Conservation (phyloP, 371 early-diverging fungal species). For the Circinella minor region DNA sequence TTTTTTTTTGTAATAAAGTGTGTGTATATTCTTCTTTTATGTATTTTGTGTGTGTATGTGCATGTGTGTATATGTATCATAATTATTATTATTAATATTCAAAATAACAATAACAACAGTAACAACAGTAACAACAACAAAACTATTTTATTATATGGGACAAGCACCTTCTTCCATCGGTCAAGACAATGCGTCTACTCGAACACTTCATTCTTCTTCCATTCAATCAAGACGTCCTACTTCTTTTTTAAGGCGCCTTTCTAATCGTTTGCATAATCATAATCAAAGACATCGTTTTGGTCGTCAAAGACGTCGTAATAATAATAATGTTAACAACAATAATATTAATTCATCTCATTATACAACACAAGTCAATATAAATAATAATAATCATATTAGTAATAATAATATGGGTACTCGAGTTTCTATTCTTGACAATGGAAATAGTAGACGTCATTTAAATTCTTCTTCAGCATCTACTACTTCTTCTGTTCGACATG, state of each 20-base stretch:
- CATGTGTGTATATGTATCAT: too few species aligned
- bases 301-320: conserved; percentile 15
- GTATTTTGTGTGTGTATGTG: too few species aligned
- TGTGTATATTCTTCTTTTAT: too few species aligned
- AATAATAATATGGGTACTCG: background rate
- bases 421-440: background rate
- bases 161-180: conserved; percentile 30
- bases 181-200: conserved; percentile 38
- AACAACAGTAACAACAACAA: background rate
- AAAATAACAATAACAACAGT: background rate
- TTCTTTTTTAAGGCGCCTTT: conserved; percentile 28
- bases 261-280: conserved; percentile 24
- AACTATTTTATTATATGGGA: conserved; percentile 18
- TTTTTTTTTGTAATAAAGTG: too few species aligned
- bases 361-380: background rate
- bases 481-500: conserved; percentile 26
- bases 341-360: background rate
- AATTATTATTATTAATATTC: background rate
- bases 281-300: conserved; percentile 25
- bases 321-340: conserved; percentile 9
- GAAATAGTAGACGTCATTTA: background rate
- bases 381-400: too few species aligned
- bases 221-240: conserved; percentile 27
- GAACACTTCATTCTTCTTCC: conserved; percentile 35
- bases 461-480: conserved; percentile 17